Base-by-base conservation (phyloP, 495 filamentous ascomycete species). In the Choiromyces venosus region DNA sequence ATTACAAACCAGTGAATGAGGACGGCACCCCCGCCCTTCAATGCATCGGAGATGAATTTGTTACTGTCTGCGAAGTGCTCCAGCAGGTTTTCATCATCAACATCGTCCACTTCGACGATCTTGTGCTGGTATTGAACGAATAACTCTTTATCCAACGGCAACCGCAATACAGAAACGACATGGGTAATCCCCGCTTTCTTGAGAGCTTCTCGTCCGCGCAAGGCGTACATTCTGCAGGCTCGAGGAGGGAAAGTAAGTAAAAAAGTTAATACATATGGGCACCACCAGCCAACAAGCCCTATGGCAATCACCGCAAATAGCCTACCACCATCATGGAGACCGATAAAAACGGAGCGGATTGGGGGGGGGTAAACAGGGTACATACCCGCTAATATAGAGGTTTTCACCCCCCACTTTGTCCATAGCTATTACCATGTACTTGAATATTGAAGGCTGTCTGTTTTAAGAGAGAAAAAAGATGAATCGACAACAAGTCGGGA, bases 91-190 rank as follows among this genome's bases (percentile, higher is more conserved):
- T 93, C 90, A 80, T 96, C 91, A 19, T 91, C 91, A 65, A 91
- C 87, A 85, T 97, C 95, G 83, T 97, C 92, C 42, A 97, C 89
- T 73, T 93, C 89, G 79, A 98, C 90, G 74, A 86, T 86, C 74
- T 90, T 86, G 81, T 96, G 93, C 73, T 89, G 83, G 80, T 89
- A 93, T 9, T 84, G 78, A 70, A 85, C 81, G 77, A 87, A 87
- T 29, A 87, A 80, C 69, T 85, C 78, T 67, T 87, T 81, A 69
- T 89, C 86, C 68, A 88, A 84, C 46, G 87, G 85, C 66, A 89
- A 82, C 46, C 87, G 84, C 70, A 95, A 80, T 72, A 92, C 93
- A 2, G 94, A 97, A n/a, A 99, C 84, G 44, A 98, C 86, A 83
- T 97, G 94, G 3, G 93, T 97, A 82, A 98, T 92, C 66, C 90